These are phyloP conservation scores for Wickerhamomyces subpelliculosus DNA, from an alignment of 805 yeast genomes.

Conservation along the genomic window DNA sequence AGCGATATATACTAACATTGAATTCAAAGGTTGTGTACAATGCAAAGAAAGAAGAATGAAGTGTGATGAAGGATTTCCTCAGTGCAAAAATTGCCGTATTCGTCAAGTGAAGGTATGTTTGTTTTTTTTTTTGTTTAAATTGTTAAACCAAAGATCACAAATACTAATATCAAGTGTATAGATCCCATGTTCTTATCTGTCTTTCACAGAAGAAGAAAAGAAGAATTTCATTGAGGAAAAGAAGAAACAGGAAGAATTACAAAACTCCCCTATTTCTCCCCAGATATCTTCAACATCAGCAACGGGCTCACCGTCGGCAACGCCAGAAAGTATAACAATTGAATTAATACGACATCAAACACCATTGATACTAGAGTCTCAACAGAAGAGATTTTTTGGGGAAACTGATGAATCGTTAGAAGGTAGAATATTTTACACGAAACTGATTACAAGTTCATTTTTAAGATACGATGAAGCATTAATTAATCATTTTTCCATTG, in stretches of 20 bases:
- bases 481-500: conserved; percentile 3
- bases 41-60: conserved; percentile 46
- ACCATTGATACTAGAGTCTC: conserved; percentile 7
- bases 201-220: conserved; percentile 15
- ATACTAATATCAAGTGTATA: background rate
- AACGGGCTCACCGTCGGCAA: too few species aligned
- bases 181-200: conserved; percentile 20
- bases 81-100: conserved; percentile 36
- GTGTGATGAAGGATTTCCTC: conserved; percentile 44
- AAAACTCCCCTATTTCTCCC: conserved; percentile 1
- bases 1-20: conserved; percentile 11
- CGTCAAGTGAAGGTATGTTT: conserved; percentile 17
- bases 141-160: background rate
- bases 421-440: conserved; percentile 7
- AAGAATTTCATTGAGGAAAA: conserved; percentile 9
- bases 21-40: conserved; percentile 38
- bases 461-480: conserved; percentile 4
- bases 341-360: conserved; percentile 9
- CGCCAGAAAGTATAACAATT: too few species aligned
- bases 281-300: background rate
- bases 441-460: conserved; percentile 8
- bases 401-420: conserved; percentile 6
- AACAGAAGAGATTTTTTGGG: conserved; percentile 4
- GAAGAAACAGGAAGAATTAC: conserved; percentile 1
- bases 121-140: background rate